A percentile compares a stretch with the other conserved stretches of the same genome.
phyloP scores from a whole-genome alignment of 495 filamentous ascomycete genomes.

The Neurospora sp. region DNA sequence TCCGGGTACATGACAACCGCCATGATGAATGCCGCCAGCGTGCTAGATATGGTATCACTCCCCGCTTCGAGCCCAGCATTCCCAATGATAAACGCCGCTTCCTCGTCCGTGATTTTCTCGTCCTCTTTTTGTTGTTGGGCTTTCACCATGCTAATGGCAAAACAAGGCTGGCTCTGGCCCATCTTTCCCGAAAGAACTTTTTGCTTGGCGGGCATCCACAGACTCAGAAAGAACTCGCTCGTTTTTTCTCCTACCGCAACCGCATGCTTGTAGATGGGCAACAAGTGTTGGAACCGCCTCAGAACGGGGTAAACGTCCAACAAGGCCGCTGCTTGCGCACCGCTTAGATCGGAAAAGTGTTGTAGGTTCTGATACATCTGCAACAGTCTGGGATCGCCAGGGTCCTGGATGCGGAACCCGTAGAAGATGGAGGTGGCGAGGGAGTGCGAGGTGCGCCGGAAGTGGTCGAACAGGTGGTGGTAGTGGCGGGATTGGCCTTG shows the following conservation, averaged over 20 bases:
- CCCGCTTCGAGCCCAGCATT: slow-evolving; percentile 36
- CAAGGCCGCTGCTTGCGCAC: background rate
- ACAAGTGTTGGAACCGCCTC: slow-evolving; percentile 17
- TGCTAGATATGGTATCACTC: slow-evolving; percentile 32
- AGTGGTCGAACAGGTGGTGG: slow-evolving; percentile 7
- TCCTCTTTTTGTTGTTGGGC: slow-evolving; percentile 13
- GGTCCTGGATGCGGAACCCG: slow-evolving; percentile 27
- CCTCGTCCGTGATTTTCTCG: slow-evolving; percentile 11
- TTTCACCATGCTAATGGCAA: slow-evolving; percentile 6
- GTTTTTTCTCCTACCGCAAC: background rate
- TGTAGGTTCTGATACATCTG: slow-evolving; percentile 17
- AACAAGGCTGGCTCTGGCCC: slow-evolving; percentile 1
- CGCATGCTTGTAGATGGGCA: background rate
- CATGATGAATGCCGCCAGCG: slow-evolving; percentile 40
- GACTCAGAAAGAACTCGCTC: background rate
- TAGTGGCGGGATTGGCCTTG: no score
- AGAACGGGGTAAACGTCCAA: slow-evolving; percentile 4
- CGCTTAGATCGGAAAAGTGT: background rate
- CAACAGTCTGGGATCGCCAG: slow-evolving; percentile 26
- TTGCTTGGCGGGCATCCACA: slow-evolving; percentile 1
- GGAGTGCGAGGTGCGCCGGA: slow-evolving; percentile 30
- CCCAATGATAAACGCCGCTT: slow-evolving; percentile 19
- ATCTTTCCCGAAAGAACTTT: background rate
- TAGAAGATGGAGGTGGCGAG: slow-evolving; percentile 34
- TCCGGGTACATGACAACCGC: slow-evolving; percentile 36